These are phyloP conservation scores for Tylopilus rubrobrunneus DNA, from an alignment of 768 basidiomycete species.

Conservation along the genomic window DNA sequence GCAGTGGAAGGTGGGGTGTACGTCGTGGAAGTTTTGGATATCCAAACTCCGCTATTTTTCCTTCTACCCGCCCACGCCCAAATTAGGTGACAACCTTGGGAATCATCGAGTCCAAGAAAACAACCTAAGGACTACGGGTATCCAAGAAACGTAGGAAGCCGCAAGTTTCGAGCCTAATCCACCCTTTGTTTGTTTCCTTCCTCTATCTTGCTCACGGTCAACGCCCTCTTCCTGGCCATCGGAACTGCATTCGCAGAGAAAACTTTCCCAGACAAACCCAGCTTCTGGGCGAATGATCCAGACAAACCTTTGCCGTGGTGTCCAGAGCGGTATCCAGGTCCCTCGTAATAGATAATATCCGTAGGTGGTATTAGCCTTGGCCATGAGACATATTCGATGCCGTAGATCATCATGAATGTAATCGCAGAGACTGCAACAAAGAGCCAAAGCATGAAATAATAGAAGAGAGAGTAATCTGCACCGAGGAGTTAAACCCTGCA, in stretches of 20 bases:
- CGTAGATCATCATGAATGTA: constrained; percentile 75
- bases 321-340: constrained; percentile 80
- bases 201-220: constrained; percentile 42
- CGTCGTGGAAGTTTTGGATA: constrained; percentile 19
- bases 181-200: constrained; percentile 79
- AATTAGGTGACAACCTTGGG: constrained; percentile 3
- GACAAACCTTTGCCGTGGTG: constrained; percentile 73
- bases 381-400: constrained; percentile 94
- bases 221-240: constrained; percentile 35
- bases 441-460: constrained; percentile 84
- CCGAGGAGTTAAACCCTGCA: background rate
- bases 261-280: constrained; percentile 34
- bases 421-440: constrained; percentile 56
- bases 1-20: constrained; percentile 1
- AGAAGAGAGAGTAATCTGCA: constrained; percentile 78
- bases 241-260: constrained; percentile 37
- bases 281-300: constrained; percentile 30
- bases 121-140: background rate
- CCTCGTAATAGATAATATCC: constrained; percentile 82
- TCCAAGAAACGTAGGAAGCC: background rate
- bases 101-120: background rate
- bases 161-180: constrained; percentile 40
- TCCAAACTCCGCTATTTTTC: constrained; percentile 31
- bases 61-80: background rate
- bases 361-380: constrained; percentile 78